Percentiles rank a stretch among this genome's conserved stretches.
phyloP scores from a whole-genome alignment of 805 yeast species.

The Kodamaea sagamina region DNA sequence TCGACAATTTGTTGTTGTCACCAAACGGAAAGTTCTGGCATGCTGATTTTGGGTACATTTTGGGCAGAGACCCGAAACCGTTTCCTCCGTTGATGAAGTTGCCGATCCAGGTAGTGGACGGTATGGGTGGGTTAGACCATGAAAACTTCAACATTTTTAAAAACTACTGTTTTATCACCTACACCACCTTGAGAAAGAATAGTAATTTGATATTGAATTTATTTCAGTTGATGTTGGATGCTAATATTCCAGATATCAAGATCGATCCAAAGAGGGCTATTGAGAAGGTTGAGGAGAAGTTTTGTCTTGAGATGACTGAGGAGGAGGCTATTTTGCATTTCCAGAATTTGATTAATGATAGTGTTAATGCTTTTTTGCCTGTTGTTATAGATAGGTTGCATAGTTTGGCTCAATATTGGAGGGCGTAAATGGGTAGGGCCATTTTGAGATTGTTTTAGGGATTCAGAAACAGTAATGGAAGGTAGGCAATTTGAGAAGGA shows the following conservation, averaged over 20 bases:
- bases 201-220: constrained; percentile 87
- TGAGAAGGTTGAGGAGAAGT: constrained; percentile 89
- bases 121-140: constrained; percentile 92
- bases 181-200: constrained; percentile 84
- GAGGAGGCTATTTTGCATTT: constrained; percentile 95
- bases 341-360: constrained; percentile 90
- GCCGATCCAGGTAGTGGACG: constrained; percentile 95
- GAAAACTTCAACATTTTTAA: constrained; percentile 84
- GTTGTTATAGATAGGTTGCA: constrained; percentile 94
- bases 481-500: too few species aligned
- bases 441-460: too few species aligned
- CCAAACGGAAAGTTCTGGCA: constrained; percentile 90
- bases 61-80: constrained; percentile 97
- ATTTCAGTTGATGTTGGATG: constrained; percentile 91
- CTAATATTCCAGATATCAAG: constrained; percentile 87
- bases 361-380: constrained; percentile 91
- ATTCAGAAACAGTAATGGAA: too few species aligned
- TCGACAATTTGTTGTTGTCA: constrained; percentile 81
- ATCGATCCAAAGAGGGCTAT: constrained; percentile 85
- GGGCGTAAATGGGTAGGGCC: constrained; percentile 67
- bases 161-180: constrained; percentile 92
- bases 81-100: constrained; percentile 98
- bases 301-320: constrained; percentile 89
- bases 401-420: constrained; percentile 96
- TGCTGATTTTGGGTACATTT: constrained; percentile 95